Base-by-base conservation (phyloP, 2,329 filamentous ascomycete genomes). In the Colletotrichum chlorophyti region DNA sequence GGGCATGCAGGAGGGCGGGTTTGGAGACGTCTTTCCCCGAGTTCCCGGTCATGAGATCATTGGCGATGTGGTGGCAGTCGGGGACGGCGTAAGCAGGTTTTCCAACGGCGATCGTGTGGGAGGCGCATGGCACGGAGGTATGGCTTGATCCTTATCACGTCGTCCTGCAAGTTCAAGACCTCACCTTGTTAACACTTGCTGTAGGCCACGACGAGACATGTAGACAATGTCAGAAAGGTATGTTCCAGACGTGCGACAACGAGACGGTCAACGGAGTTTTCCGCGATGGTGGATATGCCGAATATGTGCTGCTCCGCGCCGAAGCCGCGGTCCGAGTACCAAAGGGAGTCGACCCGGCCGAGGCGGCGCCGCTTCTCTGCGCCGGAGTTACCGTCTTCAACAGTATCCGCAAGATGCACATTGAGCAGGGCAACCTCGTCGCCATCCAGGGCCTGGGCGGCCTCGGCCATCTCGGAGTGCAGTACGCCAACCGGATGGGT, bases 401-500 rank as follows among this genome's bases (percentile, higher is more conserved):
- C 69, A 72, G 75, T 15, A 80, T 86, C 48, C 80, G 83, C 61
- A 83, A 83, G 70, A 75, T 82, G 62, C 68, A 76, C 21, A 73
- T 86, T 40, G 75, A 79, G 64, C 78, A 81, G 53, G 83, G 83
- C 9, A 76, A 72, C n/a, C 61, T 80, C 0, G 80, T 86, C 1
- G 84, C 83, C 19, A 68, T 87, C 19, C 86, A 93, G 61, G 91
- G 90, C 12, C 78, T 94, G 3, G 87, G 92, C 47, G 91, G 91
- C 2, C 79, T 93, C 0, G 91, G 91, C 2, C 91, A 94, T 71
- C 71, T 94, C 26, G 91, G 89, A 0, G 86, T 93, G 26, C 90
- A 93, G 69, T 93, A 88, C 69, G 89, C 89, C 5, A 78, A 78
- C 46, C 86, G 87, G 72, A 91, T 93, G 89, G 91, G 91, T 5